phyloP scores from a whole-genome alignment of 2,329 filamentous ascomycete genomes.

The Tolypocladium album region DNA sequence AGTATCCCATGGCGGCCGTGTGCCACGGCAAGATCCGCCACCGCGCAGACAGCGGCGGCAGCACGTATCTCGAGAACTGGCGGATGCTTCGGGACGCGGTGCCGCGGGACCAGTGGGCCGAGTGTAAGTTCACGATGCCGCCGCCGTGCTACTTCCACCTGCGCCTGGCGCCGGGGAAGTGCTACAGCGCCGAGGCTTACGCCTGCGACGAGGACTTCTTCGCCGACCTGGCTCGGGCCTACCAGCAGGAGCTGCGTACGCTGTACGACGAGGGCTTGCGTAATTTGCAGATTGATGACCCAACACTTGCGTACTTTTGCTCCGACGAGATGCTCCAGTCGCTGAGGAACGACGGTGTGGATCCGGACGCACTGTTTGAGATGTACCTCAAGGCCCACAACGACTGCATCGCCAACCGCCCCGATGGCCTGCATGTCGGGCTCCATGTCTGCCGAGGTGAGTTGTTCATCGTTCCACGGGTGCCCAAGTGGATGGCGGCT shows the following conservation, averaged over 20 bases:
- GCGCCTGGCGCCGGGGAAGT: slow-evolving; percentile 36
- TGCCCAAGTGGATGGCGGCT: background rate
- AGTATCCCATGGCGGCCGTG: slow-evolving; percentile 26
- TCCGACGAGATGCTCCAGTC: slow-evolving; percentile 55
- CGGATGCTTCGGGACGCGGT: slow-evolving; percentile 28
- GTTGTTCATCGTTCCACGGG: slow-evolving; percentile 13
- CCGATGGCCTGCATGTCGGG: slow-evolving; percentile 57
- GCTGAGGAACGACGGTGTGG: slow-evolving; percentile 44
- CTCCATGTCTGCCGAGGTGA: slow-evolving; percentile 47
- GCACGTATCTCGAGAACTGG: slow-evolving; percentile 33
- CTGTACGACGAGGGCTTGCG: slow-evolving; percentile 44
- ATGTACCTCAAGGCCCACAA: slow-evolving; percentile 66
- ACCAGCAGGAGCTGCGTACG: slow-evolving; percentile 41
- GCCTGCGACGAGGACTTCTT: slow-evolving; percentile 44
- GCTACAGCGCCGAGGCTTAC: slow-evolving; percentile 42
- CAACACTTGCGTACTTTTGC: slow-evolving; percentile 57
- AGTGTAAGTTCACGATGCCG: slow-evolving; percentile 58
- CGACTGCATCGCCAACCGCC: slow-evolving; percentile 50
- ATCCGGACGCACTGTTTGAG: slow-evolving; percentile 55
- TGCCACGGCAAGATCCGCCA: slow-evolving; percentile 32
- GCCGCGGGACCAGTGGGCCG: slow-evolving; percentile 46
- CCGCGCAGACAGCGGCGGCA: slow-evolving; percentile 12
- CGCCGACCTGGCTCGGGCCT: slow-evolving; percentile 43
- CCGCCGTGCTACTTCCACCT: slow-evolving; percentile 59
- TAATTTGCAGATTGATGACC: slow-evolving; percentile 51